Conservation (phyloP, 192 early-diverging fungal species). For the Rhizophlyctis rosea region DNA sequence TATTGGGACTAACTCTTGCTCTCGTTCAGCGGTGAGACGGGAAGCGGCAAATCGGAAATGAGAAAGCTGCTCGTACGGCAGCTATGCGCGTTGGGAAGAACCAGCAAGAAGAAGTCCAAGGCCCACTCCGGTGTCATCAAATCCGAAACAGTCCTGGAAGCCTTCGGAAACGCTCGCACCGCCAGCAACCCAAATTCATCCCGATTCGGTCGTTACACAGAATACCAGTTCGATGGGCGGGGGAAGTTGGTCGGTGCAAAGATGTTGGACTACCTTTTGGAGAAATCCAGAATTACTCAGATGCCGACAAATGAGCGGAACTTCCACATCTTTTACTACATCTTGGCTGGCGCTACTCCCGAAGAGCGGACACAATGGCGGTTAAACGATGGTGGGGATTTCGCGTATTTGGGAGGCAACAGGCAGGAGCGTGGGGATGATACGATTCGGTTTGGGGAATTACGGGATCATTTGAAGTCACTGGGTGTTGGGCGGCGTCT, state of each 20-base stretch:
- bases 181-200: constrained; percentile 63
- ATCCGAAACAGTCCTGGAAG: constrained; percentile 69
- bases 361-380: constrained; percentile 68
- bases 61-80: constrained; percentile 69
- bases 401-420: constrained; percentile 35
- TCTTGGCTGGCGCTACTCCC: constrained; percentile 78
- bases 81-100: constrained; percentile 67
- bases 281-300: constrained; percentile 73
- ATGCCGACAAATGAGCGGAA: constrained; percentile 66
- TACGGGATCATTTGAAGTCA: constrained; percentile 79
- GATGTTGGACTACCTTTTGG: constrained; percentile 78
- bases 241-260: constrained; percentile 83
- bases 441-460: constrained; percentile 60
- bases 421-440: constrained; percentile 41
- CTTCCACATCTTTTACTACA: constrained; percentile 95
- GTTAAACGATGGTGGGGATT: constrained; percentile 54
- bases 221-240: constrained; percentile 85
- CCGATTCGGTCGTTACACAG: constrained; percentile 75
- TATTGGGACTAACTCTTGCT: no score
- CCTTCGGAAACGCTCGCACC: constrained; percentile 74
- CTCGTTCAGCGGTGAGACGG: constrained; percentile 81
- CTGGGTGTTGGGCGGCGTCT: constrained; percentile 62
- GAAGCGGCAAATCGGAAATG: constrained; percentile 81
- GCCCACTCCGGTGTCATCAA: constrained; percentile 70
- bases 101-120: constrained; percentile 74